Evolutionary conservation across 2,329 filamentous ascomycete species (phyloP).

Genomic region (Colletotrichum ledebouriae): DNA sequence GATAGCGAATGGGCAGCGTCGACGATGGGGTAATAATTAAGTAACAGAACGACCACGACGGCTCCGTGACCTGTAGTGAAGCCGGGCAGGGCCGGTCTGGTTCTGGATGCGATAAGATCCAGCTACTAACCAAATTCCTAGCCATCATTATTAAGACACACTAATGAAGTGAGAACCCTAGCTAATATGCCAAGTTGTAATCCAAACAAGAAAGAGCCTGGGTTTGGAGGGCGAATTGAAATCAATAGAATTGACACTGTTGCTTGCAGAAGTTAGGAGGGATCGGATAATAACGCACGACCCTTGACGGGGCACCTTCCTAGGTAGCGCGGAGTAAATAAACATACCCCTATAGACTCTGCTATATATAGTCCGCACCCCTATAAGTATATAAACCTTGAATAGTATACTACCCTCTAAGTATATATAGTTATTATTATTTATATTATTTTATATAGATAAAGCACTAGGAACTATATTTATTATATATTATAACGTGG

Average conservation of each 20-base stretch:
- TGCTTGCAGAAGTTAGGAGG: conserved; percentile 19
- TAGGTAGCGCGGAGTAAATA: too few species aligned
- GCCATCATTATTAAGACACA: background rate
- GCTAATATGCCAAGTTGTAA: conserved; percentile 7
- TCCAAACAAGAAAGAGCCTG: background rate
- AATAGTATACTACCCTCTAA: too few species aligned
- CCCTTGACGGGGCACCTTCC: background rate
- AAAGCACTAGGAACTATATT: too few species aligned
- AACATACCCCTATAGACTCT: too few species aligned
- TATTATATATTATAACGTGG: too few species aligned
- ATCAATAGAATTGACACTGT: conserved; percentile 15
- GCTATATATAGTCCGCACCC: too few species aligned
- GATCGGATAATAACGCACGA: conserved; percentile 39
- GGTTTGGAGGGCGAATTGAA: conserved; percentile 10
- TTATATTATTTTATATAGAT: too few species aligned
- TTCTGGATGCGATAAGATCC: conserved; percentile 23
- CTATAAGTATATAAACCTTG: too few species aligned
- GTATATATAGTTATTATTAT: too few species aligned
- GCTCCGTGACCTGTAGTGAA: conserved; percentile 32
- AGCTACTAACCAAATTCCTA: conserved; percentile 1
- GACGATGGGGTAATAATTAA: conserved; percentile 45
- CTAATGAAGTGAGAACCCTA: background rate
- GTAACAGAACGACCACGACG: conserved; percentile 38
- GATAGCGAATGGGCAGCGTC: conserved; percentile 39
- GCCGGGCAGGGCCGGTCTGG: conserved; percentile 35